Evolutionary conservation across 2,329 filamentous ascomycete species (phyloP).

Genomic region (Monosporascus sp.): DNA sequence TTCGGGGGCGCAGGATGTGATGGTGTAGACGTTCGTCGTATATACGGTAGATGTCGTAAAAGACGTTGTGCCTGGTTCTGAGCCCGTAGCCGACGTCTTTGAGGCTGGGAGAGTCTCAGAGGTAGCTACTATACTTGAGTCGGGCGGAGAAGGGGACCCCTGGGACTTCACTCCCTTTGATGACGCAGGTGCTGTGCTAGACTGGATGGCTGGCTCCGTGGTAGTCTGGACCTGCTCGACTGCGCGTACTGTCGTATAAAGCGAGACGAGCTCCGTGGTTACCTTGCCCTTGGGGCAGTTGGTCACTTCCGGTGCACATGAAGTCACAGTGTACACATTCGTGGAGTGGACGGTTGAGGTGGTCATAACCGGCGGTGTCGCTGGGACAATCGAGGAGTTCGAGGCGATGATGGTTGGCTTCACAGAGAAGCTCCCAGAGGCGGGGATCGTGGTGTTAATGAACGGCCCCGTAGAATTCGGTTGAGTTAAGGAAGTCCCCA

Average conservation of each 20-base stretch:
- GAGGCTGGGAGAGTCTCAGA: constrained; percentile 5
- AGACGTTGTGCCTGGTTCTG: constrained; percentile 1
- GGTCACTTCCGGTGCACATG: constrained; percentile 19
- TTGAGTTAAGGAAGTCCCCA: constrained; percentile 9
- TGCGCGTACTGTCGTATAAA: constrained; percentile 26
- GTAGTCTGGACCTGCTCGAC: constrained; percentile 13
- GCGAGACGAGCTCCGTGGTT: constrained; percentile 24
- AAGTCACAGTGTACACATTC: constrained; percentile 23
- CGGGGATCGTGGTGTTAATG: constrained; percentile 10
- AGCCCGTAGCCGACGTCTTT: constrained; percentile 1
- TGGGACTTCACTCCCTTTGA: not conserved
- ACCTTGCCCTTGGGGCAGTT: constrained; percentile 23
- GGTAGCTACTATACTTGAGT: constrained; percentile 1
- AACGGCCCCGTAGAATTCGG: constrained; percentile 11
- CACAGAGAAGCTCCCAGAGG: constrained; percentile 1
- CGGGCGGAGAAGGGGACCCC: not conserved
- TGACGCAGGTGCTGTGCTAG: not conserved
- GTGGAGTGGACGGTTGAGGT: constrained; percentile 25
- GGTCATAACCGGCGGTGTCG: constrained; percentile 11
- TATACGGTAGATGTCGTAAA: constrained; percentile 26
- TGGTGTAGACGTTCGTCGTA: constrained; percentile 23
- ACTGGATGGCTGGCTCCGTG: not conserved
- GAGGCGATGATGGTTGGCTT: constrained; percentile 3
- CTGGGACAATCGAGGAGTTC: constrained; percentile 6
- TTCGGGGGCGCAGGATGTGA: constrained; percentile 22